Base-by-base conservation (phyloP, 1,284 basidiomycete genomes). In the Binderoboletus segoi region DNA sequence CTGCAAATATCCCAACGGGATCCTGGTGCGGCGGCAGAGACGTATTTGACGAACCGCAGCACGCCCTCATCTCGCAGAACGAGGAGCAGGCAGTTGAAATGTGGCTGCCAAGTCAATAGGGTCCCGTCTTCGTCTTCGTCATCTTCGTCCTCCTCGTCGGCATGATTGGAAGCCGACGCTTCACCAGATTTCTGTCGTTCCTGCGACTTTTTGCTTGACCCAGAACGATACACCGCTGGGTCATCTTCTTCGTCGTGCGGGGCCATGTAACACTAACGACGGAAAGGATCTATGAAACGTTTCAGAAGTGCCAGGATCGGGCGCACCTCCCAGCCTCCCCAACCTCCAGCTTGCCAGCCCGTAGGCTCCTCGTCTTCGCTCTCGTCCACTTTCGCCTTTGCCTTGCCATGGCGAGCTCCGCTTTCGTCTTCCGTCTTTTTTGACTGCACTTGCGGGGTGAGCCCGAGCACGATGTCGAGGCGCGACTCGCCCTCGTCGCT, bases 51-150 rank as follows among this genome's bases (percentile, higher is more conserved):
- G 70, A 96, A 97, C 42, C 85, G 83, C 87, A 98, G 89, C 46
- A 99, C 95, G 20, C 91, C 87, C 63, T 95, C 91, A 73, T 99
- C 96, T 21, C 96, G 83, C 60, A 98, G 76, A 20, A 97, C 96
- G 35, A 99, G 81, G 42, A 95, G 80, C 35, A 99, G 79, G 37
- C 89, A 85, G 74, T 98, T 98, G 78, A 94, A 99, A 11, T 88
- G 87, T 0, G 96, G 93, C 63, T 94, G 91, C 46, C 94, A 88
- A 13, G 93, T 95, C 43, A 98, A 77, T 26, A 99, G 79, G 12
- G 95, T 95, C 45, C 88, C 88, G 21, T 83, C 84, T 6, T 84
- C 85, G 15, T 85, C 85, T n/a, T 79, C 78, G 0, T 70, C 75
- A 3, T 75, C 74, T 23, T 70, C 63, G 35, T 65, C 56, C 33